These are phyloP conservation scores for Phytomonas sp. DNA, from an alignment of 208 protist species.

Conservation along the genomic window DNA sequence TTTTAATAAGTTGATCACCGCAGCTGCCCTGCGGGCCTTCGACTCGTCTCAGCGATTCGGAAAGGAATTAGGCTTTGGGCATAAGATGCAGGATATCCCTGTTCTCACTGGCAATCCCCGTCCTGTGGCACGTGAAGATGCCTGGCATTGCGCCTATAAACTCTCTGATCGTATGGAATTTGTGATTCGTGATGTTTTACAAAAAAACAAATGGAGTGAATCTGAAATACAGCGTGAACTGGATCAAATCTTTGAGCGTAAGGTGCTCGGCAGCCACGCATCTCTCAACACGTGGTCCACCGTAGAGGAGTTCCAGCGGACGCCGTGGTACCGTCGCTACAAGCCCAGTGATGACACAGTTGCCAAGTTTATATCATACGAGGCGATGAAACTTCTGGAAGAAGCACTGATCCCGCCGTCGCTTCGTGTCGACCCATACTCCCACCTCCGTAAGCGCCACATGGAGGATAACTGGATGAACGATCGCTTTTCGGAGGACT, in stretches of 20 bases:
- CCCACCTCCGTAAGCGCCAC: slow-evolving; percentile 82
- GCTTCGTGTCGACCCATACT: slow-evolving; percentile 68
- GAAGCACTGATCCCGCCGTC: slow-evolving; percentile 71
- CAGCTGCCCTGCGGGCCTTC: slow-evolving; percentile 29
- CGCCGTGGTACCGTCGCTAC: slow-evolving; percentile 84
- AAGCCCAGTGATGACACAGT: slow-evolving; percentile 70
- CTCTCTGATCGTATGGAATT: slow-evolving; percentile 81
- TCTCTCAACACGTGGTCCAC: slow-evolving; percentile 83
- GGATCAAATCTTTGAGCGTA: slow-evolving; percentile 66
- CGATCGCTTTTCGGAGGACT: slow-evolving; percentile 79
- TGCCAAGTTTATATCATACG: slow-evolving; percentile 84
- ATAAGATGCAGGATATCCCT: slow-evolving; percentile 84
- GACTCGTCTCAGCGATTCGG: slow-evolving; percentile 54
- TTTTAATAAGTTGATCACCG: slow-evolving; percentile 5
- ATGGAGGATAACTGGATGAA: slow-evolving; percentile 91
- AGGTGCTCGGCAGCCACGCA: slow-evolving; percentile 43
- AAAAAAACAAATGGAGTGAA: slow-evolving; percentile 45
- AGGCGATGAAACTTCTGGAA: slow-evolving; percentile 82
- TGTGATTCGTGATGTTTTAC: slow-evolving; percentile 66
- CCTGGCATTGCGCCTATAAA: slow-evolving; percentile 78
- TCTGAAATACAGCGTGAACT: slow-evolving; percentile 71
- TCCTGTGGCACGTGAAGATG: slow-evolving; percentile 61
- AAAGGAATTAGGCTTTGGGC: slow-evolving; percentile 75
- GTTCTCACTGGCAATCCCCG: slow-evolving; percentile 81
- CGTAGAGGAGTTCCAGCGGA: slow-evolving; percentile 87